These are phyloP conservation scores for Tetrapisispora fleetii DNA, from an alignment of 805 yeast genomes.

Conservation along the genomic window DNA sequence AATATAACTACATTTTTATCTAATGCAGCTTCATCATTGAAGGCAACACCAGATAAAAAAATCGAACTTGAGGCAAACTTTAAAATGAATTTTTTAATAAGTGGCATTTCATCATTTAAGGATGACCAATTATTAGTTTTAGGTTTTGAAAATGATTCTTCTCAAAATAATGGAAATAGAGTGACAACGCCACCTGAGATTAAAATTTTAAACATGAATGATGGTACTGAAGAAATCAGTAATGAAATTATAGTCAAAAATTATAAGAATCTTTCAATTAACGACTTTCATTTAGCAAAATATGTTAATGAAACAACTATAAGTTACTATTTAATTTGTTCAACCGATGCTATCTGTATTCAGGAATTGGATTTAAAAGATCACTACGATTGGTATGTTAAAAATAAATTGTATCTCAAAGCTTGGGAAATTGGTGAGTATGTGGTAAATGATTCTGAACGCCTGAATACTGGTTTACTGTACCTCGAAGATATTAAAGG, in stretches of 20 bases:
- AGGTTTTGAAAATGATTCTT: constrained; percentile 15
- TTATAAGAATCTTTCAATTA: constrained; percentile 52
- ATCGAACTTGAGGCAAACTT: constrained; percentile 32
- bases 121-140: constrained; percentile 52
- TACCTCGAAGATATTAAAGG: constrained; percentile 34
- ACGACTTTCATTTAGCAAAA: constrained; percentile 66
- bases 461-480: constrained; percentile 54
- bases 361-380: constrained; percentile 63
- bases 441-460: constrained; percentile 39
- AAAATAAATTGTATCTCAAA: constrained; percentile 41
- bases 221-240: constrained; percentile 65
- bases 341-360: constrained; percentile 72
- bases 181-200: constrained; percentile 60
- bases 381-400: constrained; percentile 61
- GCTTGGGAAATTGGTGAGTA: constrained; percentile 75
- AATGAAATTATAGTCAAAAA: constrained; percentile 66
- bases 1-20: constrained; percentile 28
- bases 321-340: constrained; percentile 61
- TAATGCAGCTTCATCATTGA: constrained; percentile 39
- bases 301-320: constrained; percentile 28
- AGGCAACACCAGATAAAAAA: constrained; percentile 34
- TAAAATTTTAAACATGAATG: constrained; percentile 50
- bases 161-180: constrained; percentile 16
- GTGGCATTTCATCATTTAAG: constrained; percentile 70
- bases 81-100: constrained; percentile 41